Percentiles rank a stretch among this genome's conserved stretches.
phyloP scores from a whole-genome alignment of 345 rosid genomes.

The Luvunga scandens region DNA sequence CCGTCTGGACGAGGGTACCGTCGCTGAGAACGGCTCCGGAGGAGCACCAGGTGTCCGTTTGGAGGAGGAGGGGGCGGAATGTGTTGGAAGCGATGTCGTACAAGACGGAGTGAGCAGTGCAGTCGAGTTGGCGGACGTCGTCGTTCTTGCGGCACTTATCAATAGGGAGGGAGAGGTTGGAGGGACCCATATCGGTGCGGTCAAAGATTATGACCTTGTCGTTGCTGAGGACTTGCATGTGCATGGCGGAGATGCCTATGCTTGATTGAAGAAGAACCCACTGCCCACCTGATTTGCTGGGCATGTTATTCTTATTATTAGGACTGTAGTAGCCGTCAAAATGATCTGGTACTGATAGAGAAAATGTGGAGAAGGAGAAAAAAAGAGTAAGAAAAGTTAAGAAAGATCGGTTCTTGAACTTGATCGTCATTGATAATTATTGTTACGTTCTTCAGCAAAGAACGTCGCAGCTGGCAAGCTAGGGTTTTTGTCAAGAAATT shows the following conservation, averaged over 20 bases:
- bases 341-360: neutral
- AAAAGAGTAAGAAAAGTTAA: neutral
- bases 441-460: neutral
- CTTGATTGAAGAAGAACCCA: slow-evolving; percentile 51
- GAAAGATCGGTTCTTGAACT: slow-evolving; percentile 39
- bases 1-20: slow-evolving; percentile 75
- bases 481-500: neutral
- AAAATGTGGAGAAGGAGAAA: neutral
- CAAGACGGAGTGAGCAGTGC: slow-evolving; percentile 71
- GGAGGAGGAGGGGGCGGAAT: slow-evolving; percentile 55
- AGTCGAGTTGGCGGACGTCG: slow-evolving; percentile 40
- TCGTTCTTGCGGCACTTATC: slow-evolving; percentile 49
- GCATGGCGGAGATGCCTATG: slow-evolving; percentile 89
- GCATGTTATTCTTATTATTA: neutral
- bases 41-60: slow-evolving; percentile 83
- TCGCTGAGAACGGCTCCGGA: slow-evolving; percentile 65
- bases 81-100: slow-evolving; percentile 62
- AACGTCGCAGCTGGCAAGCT: neutral
- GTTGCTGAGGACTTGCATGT: slow-evolving; percentile 73
- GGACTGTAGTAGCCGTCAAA: neutral
- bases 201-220: slow-evolving; percentile 71
- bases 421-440: slow-evolving; percentile 27
- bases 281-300: slow-evolving; percentile 24
- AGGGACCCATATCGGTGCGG: slow-evolving; percentile 72
- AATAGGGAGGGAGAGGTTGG: slow-evolving; percentile 59